phyloP scores from a whole-genome alignment of 768 basidiomycete genomes.

The Hypsizygus marmoreus region DNA sequence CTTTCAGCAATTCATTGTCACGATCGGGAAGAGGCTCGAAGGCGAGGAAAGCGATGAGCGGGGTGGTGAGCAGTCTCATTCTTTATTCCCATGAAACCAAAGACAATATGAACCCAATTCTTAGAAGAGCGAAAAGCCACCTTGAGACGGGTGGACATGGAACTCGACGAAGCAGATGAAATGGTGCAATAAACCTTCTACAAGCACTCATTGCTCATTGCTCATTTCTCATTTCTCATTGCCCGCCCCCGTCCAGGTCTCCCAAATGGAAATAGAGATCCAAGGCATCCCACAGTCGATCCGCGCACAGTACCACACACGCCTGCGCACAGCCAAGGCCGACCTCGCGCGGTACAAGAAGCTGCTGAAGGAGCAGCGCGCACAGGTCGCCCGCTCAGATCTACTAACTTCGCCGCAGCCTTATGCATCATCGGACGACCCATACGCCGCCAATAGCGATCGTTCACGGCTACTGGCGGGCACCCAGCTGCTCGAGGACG shows the following conservation, averaged over 20 bases:
- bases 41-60: slow-evolving; percentile 60
- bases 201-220: too few species aligned
- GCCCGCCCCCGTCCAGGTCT: slow-evolving; percentile 56
- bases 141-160: slow-evolving; percentile 86
- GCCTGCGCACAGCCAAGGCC: slow-evolving; percentile 74
- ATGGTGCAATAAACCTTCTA: too few species aligned
- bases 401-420: slow-evolving; percentile 60
- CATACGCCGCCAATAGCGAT: slow-evolving; percentile 70
- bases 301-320: slow-evolving; percentile 71
- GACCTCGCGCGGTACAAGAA: slow-evolving; percentile 82
- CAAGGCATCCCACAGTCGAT: slow-evolving; percentile 91
- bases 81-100: background rate
- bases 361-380: slow-evolving; percentile 70
- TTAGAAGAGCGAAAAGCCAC: slow-evolving; percentile 81
- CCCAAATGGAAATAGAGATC: slow-evolving; percentile 99
- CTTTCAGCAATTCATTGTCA: slow-evolving; percentile 79
- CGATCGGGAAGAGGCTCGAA: slow-evolving; percentile 77
- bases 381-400: slow-evolving; percentile 71
- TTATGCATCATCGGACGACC: slow-evolving; percentile 69
- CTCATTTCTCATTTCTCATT: background rate
- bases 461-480: slow-evolving; percentile 80
- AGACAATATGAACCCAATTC: slow-evolving; percentile 1
- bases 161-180: slow-evolving; percentile 97
- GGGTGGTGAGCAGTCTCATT: slow-evolving; percentile 56
- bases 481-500: slow-evolving; percentile 79